Percentiles rank a stretch among this genome's conserved stretches.
These are phyloP conservation scores for Lagenidium sp. DNA, from an alignment of 352 stramenopile genomes.

Conservation along the genomic window DNA sequence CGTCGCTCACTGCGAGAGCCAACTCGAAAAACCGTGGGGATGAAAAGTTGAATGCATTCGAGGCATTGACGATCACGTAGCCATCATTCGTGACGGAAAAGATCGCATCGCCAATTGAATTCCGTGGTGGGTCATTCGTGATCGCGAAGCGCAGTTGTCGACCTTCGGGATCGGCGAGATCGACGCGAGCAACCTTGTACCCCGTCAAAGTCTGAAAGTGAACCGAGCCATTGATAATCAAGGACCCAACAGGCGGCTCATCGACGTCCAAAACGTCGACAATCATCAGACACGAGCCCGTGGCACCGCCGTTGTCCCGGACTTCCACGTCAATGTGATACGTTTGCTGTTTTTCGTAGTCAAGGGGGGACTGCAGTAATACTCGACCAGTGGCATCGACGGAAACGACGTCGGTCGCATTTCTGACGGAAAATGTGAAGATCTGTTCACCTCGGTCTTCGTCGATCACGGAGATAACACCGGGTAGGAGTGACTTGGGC, in stretches of 20 bases:
- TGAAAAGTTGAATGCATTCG: slow-evolving; percentile 11
- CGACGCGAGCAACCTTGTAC: slow-evolving; percentile 1
- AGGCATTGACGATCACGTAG: slow-evolving; percentile 6
- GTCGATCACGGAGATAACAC: slow-evolving; percentile 14
- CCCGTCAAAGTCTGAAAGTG: slow-evolving; percentile 15
- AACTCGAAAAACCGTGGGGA: slow-evolving; percentile 8
- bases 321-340: slow-evolving; percentile 24
- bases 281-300: slow-evolving; percentile 18
- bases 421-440: slow-evolving; percentile 15
- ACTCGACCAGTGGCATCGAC: slow-evolving; percentile 22
- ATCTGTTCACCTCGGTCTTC: slow-evolving; percentile 15
- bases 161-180: slow-evolving; percentile 12
- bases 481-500: slow-evolving; percentile 4
- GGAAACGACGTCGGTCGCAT: slow-evolving; percentile 16
- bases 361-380: slow-evolving; percentile 16
- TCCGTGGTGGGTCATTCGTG: not conserved
- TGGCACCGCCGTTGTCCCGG: slow-evolving; percentile 21
- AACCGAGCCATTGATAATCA: slow-evolving; percentile 21
- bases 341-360: slow-evolving; percentile 23
- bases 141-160: slow-evolving; percentile 4
- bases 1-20: slow-evolving; percentile 7
- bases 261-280: slow-evolving; percentile 31
- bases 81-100: slow-evolving; percentile 5
- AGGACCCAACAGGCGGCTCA: slow-evolving; percentile 22
- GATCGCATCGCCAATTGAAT: not conserved